Conservation (phyloP, 176 grass and related monocot genomes). For the Coix lacrymajobi region DNA sequence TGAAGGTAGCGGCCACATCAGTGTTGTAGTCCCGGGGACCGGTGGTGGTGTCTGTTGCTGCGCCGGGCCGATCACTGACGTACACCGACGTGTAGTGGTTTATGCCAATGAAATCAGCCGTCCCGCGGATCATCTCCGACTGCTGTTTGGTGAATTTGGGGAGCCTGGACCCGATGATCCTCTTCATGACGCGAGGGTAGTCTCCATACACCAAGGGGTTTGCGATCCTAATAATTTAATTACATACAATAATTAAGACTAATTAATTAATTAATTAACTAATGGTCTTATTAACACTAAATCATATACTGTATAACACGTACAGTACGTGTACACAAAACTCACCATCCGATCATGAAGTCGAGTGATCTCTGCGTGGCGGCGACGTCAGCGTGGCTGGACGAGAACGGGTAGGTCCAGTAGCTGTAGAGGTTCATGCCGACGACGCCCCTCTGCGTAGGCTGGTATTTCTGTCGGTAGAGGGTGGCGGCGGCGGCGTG, state of each 20-base stretch:
- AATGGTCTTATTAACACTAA: no score
- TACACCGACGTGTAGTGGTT: slow-evolving; percentile 75
- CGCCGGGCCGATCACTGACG: slow-evolving; percentile 37
- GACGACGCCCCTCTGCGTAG: slow-evolving; percentile 52
- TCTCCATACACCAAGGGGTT: slow-evolving; percentile 75
- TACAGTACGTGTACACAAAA: no score
- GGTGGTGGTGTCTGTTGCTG: neutral
- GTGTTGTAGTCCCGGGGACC: slow-evolving; percentile 41
- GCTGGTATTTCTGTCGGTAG: slow-evolving; percentile 71
- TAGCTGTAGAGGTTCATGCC: slow-evolving; percentile 71
- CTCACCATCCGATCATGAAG: slow-evolving; percentile 64
- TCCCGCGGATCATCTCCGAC: slow-evolving; percentile 51
- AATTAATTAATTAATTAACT: no score
- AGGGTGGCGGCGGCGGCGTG: slow-evolving; percentile 57
- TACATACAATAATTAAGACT: no score
- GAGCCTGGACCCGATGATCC: slow-evolving; percentile 41
- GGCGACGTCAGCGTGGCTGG: slow-evolving; percentile 29
- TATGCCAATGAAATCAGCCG: slow-evolving; percentile 71
- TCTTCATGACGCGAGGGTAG: slow-evolving; percentile 76
- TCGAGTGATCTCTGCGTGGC: slow-evolving; percentile 56
- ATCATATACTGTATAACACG: no score
- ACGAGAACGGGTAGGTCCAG: slow-evolving; percentile 62
- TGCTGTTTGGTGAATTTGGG: slow-evolving; percentile 60
- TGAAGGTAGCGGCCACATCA: slow-evolving; percentile 40
- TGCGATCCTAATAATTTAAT: slow-evolving; percentile 32